Base-by-base conservation (phyloP, 305 asterid genomes). In the Striga hermonthica region DNA sequence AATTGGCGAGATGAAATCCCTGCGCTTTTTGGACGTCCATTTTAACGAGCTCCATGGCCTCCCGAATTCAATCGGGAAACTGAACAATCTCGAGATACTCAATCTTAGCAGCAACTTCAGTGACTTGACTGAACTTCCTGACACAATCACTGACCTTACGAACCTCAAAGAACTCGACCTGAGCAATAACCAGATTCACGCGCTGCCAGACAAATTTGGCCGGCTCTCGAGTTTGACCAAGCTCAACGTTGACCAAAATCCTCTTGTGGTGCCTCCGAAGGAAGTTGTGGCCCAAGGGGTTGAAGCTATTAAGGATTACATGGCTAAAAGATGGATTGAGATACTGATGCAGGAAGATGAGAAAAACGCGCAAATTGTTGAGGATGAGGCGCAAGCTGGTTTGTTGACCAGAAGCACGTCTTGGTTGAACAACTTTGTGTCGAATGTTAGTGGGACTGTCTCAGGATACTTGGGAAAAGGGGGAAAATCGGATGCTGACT, bases 151-250 rank as follows among this genome's bases (percentile, higher is more conserved):
- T 14, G 96, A 86, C 78, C 83, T 93, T 43, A 73, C 52, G 67
- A 88, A 67, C 79, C 87, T 93, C 43, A 88, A 80, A 72, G 99
- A 93, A 66, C 95, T 93, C 22, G 91, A 93, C 77, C 66, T 90
- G 78, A 88, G 99, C 80, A 90, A 93, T 83, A 90, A 93, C 76
- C 99, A 93, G 89, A 83, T 93, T 65, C 95, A 72, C 38, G 83
- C 85, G 45, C 64, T 93, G 78, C 99, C 99, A 4, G 77, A 81
- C 65, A 74, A 80, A 70, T 82, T 93, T 73, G 94, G 95, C 14
- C 82, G 77, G 64, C 95, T 90, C 43, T 74, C 81, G 53, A 83
- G 74, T 53, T 79, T 93, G 52, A 78, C 65, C 4, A 86, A 81
- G 81, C 90, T 90, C 7, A 86, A 86, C 39, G 70, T 88, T 45